A percentile compares a stretch with the other conserved stretches of the same genome.
These are phyloP conservation scores for Pleodorina starrii DNA, from an alignment of 139 green algal genomes.

Conservation along the genomic window DNA sequence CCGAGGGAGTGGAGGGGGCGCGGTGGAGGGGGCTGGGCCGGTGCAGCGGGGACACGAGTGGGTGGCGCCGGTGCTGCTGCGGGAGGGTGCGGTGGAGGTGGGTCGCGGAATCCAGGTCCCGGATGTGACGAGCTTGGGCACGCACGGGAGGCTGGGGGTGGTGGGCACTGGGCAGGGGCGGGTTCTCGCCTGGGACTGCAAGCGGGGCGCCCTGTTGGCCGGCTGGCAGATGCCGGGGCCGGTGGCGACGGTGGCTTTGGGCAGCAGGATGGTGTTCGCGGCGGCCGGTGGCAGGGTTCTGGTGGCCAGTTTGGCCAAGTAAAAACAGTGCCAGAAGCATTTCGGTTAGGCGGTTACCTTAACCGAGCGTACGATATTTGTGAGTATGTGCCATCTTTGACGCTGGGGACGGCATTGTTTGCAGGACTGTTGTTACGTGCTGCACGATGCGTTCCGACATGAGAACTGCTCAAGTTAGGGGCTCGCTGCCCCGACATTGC, in stretches of 20 bases:
- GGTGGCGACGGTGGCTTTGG: neutral
- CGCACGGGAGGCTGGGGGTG: neutral
- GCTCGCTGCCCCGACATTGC: too few species aligned
- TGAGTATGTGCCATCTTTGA: too few species aligned
- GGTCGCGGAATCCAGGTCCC: neutral
- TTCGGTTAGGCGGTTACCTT: too few species aligned
- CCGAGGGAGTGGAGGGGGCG: neutral
- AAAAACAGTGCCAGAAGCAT: too few species aligned
- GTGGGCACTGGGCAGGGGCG: neutral
- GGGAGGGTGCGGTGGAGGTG: neutral
- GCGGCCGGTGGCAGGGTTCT: neutral
- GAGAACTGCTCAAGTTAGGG: too few species aligned
- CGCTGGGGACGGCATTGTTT: too few species aligned
- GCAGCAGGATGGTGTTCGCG: neutral
- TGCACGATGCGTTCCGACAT: too few species aligned
- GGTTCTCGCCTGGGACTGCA: constrained; percentile 16
- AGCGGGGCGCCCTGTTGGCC: neutral
- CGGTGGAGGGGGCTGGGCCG: neutral
- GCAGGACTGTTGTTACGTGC: too few species aligned
- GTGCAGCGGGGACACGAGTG: neutral
- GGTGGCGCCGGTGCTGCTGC: constrained; percentile 13
- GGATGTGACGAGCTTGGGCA: neutral
- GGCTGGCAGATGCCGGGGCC: constrained; percentile 22
- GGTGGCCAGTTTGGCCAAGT: neutral
- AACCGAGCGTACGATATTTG: too few species aligned